Conservation (phyloP, 129 eudicot species). For the Lactuca saligna region DNA sequence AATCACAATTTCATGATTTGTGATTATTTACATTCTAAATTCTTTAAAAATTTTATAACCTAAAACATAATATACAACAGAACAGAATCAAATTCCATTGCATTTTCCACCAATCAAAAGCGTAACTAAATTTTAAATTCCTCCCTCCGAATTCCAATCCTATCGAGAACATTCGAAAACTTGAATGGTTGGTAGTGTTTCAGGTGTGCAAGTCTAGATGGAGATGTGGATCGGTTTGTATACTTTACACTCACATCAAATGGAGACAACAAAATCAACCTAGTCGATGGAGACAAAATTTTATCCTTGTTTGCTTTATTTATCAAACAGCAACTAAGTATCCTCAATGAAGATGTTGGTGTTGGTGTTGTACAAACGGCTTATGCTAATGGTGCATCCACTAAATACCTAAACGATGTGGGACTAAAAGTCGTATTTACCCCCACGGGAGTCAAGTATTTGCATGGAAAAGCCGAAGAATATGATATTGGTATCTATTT, state of each 20-base stretch:
- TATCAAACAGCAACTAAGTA: conserved; percentile 65
- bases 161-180: background rate
- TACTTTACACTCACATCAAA: conserved; percentile 56
- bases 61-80: no score
- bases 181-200: conserved; percentile 46
- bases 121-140: background rate
- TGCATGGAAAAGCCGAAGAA: conserved; percentile 84
- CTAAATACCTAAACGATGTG: conserved; percentile 58
- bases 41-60: no score
- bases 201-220: conserved; percentile 99
- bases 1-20: no score
- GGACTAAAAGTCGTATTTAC: conserved; percentile 76
- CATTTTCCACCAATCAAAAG: no score
- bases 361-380: conserved; percentile 92
- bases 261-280: conserved; percentile 51
- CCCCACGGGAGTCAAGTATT: conserved; percentile 88
- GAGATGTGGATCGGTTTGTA: conserved; percentile 92
- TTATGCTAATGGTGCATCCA: conserved; percentile 95
- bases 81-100: no score
- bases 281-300: conserved; percentile 95
- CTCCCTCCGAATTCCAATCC: background rate
- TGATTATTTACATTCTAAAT: no score
- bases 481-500: conserved; percentile 87
- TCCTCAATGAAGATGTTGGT: conserved; percentile 44
- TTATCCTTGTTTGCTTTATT: conserved; percentile 72